These are phyloP conservation scores for Neoboletus brunneissimus DNA, from an alignment of 768 basidiomycete genomes.

Conservation along the genomic window DNA sequence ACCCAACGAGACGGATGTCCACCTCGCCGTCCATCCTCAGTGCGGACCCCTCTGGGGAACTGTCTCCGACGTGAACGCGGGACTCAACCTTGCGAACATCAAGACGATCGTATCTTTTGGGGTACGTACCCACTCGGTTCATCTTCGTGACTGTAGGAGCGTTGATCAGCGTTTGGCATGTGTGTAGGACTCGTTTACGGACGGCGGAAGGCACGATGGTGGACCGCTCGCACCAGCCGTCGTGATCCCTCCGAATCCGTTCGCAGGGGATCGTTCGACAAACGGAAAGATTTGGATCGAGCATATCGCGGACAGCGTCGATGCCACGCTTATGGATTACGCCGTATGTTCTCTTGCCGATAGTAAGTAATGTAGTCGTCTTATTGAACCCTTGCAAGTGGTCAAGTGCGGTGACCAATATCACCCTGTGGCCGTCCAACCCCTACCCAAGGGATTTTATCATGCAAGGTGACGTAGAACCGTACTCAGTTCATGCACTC, in stretches of 20 bases:
- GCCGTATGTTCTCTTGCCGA: conserved; percentile 36
- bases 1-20: conserved; percentile 23
- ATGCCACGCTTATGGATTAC: conserved; percentile 47
- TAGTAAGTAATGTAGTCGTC: not conserved
- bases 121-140: conserved; percentile 26
- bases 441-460: conserved; percentile 47
- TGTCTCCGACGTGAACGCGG: conserved; percentile 48
- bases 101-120: conserved; percentile 55
- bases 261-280: conserved; percentile 49
- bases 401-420: conserved; percentile 45
- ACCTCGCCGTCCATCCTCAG: conserved; percentile 44
- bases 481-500: not conserved
- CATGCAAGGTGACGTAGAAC: conserved; percentile 39
- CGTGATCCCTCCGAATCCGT: conserved; percentile 40
- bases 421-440: conserved; percentile 51
- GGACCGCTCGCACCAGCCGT: conserved; percentile 40
- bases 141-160: not conserved
- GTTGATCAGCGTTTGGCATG: not conserved
- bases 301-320: conserved; percentile 38
- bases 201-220: conserved; percentile 49
- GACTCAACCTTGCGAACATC: conserved; percentile 35
- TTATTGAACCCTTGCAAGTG: conserved; percentile 19
- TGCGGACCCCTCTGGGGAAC: conserved; percentile 43
- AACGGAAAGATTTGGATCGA: conserved; percentile 54
- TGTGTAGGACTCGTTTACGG: conserved; percentile 47